A percentile compares a stretch with the other conserved stretches of the same genome.
Conservation (phyloP, 495 filamentous ascomycete genomes). For the Pseudoneurospora amorphoporcata region DNA sequence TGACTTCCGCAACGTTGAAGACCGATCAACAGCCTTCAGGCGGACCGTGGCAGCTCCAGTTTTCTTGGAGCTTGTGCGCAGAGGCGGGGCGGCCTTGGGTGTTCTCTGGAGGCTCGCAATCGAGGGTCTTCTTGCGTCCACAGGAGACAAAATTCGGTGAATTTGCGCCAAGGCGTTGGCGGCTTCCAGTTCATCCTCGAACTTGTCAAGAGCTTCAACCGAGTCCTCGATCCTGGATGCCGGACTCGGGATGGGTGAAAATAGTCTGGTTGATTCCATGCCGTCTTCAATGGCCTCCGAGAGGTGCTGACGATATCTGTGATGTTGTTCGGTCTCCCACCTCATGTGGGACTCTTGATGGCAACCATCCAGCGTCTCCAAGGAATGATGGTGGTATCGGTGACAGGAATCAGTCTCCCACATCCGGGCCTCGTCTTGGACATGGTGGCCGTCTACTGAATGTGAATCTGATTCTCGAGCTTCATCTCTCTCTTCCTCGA, state of each 20-base stretch:
- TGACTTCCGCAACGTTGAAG: constrained; percentile 23
- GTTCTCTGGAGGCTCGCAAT: background rate
- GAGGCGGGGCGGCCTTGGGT: constrained; percentile 3
- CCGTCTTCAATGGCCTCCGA: background rate
- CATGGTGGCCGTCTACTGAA: background rate
- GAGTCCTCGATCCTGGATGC: constrained; percentile 56
- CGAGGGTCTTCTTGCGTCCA: constrained; percentile 3
- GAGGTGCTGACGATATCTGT: background rate
- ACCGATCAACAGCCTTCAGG: constrained; percentile 15
- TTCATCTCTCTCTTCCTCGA: background rate
- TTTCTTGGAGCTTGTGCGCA: constrained; percentile 11
- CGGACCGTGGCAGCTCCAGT: constrained; percentile 11
- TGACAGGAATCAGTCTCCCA: background rate
- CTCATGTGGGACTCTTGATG: background rate
- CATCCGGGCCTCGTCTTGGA: background rate
- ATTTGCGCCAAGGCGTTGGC: constrained; percentile 33
- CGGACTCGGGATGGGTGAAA: constrained; percentile 24
- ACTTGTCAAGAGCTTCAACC: constrained; percentile 54
- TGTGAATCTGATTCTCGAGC: background rate
- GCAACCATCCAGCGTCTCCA: background rate
- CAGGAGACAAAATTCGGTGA: constrained; percentile 27
- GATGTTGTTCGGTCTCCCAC: background rate
- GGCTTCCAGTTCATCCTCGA: constrained; percentile 57
- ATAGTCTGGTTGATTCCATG: background rate
- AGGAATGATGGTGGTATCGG: background rate